These are phyloP conservation scores for Penicillium paradoxum DNA, from an alignment of 495 filamentous ascomycete species.

Conservation along the genomic window DNA sequence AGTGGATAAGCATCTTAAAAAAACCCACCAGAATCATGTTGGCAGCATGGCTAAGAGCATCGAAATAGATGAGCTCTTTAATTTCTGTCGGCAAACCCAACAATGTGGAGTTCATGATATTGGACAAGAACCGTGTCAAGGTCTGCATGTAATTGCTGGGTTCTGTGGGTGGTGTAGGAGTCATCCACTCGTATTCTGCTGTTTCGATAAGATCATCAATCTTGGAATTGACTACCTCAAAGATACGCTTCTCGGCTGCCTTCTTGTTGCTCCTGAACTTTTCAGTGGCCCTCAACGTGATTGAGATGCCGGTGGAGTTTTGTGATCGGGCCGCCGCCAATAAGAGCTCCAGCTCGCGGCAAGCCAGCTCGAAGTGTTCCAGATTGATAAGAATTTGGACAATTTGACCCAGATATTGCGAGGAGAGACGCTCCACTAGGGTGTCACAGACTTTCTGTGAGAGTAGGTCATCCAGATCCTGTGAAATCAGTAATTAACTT, in stretches of 20 bases:
- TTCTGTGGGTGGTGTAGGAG: slow-evolving; percentile 56
- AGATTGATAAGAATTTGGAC: slow-evolving; percentile 98
- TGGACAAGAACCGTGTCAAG: slow-evolving; percentile 84
- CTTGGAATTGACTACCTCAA: slow-evolving; percentile 97
- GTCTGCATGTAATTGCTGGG: slow-evolving; percentile 92
- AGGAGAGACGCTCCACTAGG: slow-evolving; percentile 80
- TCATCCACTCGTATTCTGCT: slow-evolving; percentile 94
- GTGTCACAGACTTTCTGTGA: slow-evolving; percentile 84
- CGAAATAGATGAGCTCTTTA: slow-evolving; percentile 96
- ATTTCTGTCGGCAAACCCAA: slow-evolving; percentile 89
- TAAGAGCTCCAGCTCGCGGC: slow-evolving; percentile 76
- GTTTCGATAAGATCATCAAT: slow-evolving; percentile 97
- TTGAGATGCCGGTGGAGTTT: slow-evolving; percentile 62
- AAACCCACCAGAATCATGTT: slow-evolving; percentile 70
- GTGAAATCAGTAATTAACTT: slow-evolving; percentile 10
- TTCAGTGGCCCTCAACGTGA: slow-evolving; percentile 74
- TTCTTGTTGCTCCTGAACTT: slow-evolving; percentile 88
- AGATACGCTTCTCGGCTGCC: slow-evolving; percentile 93
- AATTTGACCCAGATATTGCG: slow-evolving; percentile 93
- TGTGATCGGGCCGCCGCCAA: slow-evolving; percentile 77
- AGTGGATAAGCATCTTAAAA: neutral
- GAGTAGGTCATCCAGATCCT: slow-evolving; percentile 85
- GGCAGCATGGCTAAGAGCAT: slow-evolving; percentile 86
- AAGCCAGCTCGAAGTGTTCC: slow-evolving; percentile 93
- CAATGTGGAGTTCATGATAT: slow-evolving; percentile 92